Evolutionary conservation across 345 rosid species (phyloP), one percentile per base, ranked within the genome.

Genomic region (Brassica incana): DNA sequence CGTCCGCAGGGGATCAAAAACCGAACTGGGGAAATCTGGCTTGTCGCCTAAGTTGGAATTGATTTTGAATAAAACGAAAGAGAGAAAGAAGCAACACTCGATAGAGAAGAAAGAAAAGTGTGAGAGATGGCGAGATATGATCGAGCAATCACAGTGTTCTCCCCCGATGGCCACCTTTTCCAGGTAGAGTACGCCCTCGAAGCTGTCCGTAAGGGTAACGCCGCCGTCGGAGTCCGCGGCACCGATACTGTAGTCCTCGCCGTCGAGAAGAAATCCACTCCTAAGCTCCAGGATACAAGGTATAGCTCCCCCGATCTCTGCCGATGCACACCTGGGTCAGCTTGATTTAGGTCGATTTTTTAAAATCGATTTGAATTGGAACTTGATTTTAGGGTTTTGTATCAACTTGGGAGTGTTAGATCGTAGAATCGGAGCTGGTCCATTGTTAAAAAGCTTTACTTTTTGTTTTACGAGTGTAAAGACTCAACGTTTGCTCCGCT

Each of bases 121-220:
- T 12, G 15, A 48, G 48, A 76, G 62, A 65, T 95, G 99, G 99
- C 99, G 52, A 77, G 97, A 77, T 93, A 95, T 78, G 97, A 95
- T 79, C 84, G 98, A 56, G 97, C 99, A 64, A 95, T 95, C 68
- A 95, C 98, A 0, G 98, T 95, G n/a, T 95, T 95, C 74, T 91
- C 97, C 2, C 94, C 97, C 0, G 94, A 90, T 50, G 94, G 97
- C 0, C 94, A 90, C 66, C 86, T 95, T 5, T 95, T 95, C 77
- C 98, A 91, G 66, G 99, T 95, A 2, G 99, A 95, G 60, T 95
- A 95, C 83, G 99, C 99, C 10, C 96, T 95, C 8, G 99, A 93
- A 87, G 98, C 98, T 77, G 98, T 95, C 65, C 94, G 99, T 38
- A 93, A 93, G 59, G 98, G 99, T 5, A 95, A 93, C 89, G 99